Percentiles rank a stretch among this genome's conserved stretches.
These are phyloP conservation scores for Boletales sp. DNA, from an alignment of 768 basidiomycete genomes.

Conservation along the genomic window DNA sequence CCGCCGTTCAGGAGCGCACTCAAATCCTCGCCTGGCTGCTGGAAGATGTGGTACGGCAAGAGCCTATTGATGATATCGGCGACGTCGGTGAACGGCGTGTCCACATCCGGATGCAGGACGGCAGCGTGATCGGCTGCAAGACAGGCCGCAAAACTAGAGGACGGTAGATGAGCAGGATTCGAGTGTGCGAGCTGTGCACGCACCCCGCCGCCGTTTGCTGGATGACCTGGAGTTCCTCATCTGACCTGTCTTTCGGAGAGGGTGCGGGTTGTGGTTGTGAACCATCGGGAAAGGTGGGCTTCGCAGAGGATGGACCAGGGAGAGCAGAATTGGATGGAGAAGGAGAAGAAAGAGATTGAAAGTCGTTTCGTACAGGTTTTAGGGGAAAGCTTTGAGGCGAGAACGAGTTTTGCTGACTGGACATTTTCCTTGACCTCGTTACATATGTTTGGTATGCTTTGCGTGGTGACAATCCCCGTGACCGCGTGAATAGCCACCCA, in stretches of 20 bases:
- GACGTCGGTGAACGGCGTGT: constrained; percentile 62
- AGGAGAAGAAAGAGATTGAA: background rate
- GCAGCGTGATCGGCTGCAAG: constrained; percentile 61
- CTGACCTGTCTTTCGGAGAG: constrained; percentile 36
- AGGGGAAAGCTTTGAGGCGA: constrained; percentile 27
- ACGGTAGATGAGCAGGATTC: constrained; percentile 14
- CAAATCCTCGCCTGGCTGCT: constrained; percentile 69
- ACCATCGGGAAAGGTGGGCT: constrained; percentile 11
- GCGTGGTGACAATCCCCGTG: constrained; percentile 33
- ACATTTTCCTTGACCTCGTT: constrained; percentile 34
- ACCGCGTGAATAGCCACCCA: constrained; percentile 32
- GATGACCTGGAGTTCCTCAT: constrained; percentile 51
- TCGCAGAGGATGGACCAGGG: constrained; percentile 28
- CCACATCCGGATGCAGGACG: constrained; percentile 61
- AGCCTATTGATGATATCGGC: constrained; percentile 67
- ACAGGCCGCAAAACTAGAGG: constrained; percentile 49
- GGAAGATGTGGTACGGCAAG: constrained; percentile 77
- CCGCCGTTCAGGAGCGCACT: constrained; percentile 21
- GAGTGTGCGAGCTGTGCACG: constrained; percentile 12
- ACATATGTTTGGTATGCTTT: constrained; percentile 40
- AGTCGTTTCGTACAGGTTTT: constrained; percentile 8
- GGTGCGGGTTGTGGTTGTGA: constrained; percentile 17
- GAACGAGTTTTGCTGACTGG: constrained; percentile 26
- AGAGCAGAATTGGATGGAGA: constrained; percentile 5
- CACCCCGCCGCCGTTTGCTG: constrained; percentile 50